Evolutionary conservation across 805 yeast species (phyloP), one percentile per base, ranked within the genome.

Genomic region (Candida quercuum): DNA sequence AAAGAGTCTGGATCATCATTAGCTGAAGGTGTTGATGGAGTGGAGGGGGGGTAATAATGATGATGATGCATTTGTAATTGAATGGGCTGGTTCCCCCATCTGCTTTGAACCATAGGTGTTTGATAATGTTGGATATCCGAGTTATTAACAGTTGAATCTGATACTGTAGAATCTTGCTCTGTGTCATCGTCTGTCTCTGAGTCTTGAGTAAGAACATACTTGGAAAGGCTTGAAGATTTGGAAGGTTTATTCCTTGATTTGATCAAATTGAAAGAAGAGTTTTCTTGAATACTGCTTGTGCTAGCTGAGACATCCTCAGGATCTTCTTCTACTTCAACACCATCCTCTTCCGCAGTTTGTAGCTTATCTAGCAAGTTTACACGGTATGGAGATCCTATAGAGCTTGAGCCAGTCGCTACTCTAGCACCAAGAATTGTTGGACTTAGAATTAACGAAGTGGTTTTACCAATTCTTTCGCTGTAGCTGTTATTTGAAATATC

Each of bases 51-150:
- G 44, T 69, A 66, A 44, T 72, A 68, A 45, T 72, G 70, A 43
- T 72, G 74, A 42, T 71, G 76, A 47, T 71, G 76, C 33, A 69
- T 60, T 48, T 51, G 60, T 17, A 56, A 39, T 19, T 48, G 51
- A 3, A 56, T 50, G 6, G 56, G 58, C 24, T 40, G 41, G 28
- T 40, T 38, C 5, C 33, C 32, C 49, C 48, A 42, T 15, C 37
- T 32, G 3, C 36, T 30, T 15, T 18, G 33, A 14, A 20, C 33
- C 28, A 27, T 14, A 36, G 52, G 46, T 6, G 49, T 44, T 24
- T 39, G 32, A 19, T 16, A 29, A 20, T 33, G 32, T 32, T 34
- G 18, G 30, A 33, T 17, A 38, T 28, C 14, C 38, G 40, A 6
- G 44, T 6, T 19, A 4, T 29, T n/a, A 6, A 19, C n/a, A 39